A percentile compares a stretch with the other conserved stretches of the same genome.
These are phyloP conservation scores for Heterobasidion parviporum DNA, from an alignment of 1,284 basidiomycete genomes.

Conservation along the genomic window DNA sequence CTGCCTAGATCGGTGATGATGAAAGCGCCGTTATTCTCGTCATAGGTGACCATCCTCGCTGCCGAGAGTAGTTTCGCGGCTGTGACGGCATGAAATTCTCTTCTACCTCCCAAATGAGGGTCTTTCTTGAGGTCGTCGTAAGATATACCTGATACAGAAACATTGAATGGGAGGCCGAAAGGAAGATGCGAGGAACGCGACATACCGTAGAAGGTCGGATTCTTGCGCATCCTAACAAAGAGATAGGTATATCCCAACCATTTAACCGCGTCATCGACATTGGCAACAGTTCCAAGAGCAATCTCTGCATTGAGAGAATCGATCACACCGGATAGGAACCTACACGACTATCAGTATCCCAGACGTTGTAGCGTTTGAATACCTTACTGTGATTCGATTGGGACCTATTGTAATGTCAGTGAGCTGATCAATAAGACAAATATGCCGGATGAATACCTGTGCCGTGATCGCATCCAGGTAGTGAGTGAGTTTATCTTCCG, in stretches of 20 bases:
- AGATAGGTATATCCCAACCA: conserved; percentile 99
- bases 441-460: conserved; percentile 43
- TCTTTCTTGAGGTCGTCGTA: conserved; percentile 72
- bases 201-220: conserved; percentile 84
- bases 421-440: no score
- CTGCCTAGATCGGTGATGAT: conserved; percentile 83
- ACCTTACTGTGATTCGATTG: conserved; percentile 91
- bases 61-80: conserved; percentile 72
- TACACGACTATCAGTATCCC: conserved; percentile 20
- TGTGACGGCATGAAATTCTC: conserved; percentile 62
- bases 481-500: conserved; percentile 87
- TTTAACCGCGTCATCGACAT: conserved; percentile 79
- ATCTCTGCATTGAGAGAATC: conserved; percentile 97
- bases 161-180: background rate
- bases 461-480: conserved; percentile 73
- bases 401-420: conserved; percentile 44
- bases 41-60: conserved; percentile 81
- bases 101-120: conserved; percentile 69
- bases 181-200: background rate
- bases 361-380: background rate
- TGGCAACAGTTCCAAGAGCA: conserved; percentile 90
- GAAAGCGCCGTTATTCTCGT: conserved; percentile 56
- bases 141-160: conserved; percentile 53
- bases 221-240: conserved; percentile 92
- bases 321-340: conserved; percentile 82